These are phyloP conservation scores for Wickerhamomyces bovis DNA, from an alignment of 805 yeast genomes.

Conservation along the genomic window DNA sequence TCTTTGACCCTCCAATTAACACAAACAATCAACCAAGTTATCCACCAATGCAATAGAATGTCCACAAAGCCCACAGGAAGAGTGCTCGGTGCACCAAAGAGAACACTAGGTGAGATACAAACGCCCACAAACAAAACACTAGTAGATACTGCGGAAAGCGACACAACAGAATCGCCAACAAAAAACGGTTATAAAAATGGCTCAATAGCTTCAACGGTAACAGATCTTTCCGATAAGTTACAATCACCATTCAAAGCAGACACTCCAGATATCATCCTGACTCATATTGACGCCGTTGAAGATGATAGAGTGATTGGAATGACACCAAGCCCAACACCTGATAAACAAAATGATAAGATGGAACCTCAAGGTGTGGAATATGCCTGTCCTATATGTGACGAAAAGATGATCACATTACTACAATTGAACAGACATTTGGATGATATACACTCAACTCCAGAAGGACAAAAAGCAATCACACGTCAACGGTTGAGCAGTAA, in stretches of 20 bases:
- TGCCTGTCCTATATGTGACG: constrained; percentile 68
- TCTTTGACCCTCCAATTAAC: background rate
- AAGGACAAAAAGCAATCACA: constrained; percentile 1
- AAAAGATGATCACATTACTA: constrained; percentile 43
- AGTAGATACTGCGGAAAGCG: background rate
- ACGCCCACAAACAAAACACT: background rate
- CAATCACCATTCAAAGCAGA: constrained; percentile 1
- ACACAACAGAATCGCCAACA: background rate
- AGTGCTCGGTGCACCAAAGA: constrained; percentile 1
- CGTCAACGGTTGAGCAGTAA: background rate
- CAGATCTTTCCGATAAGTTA: background rate
- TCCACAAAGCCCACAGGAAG: constrained; percentile 1
- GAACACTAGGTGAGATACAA: background rate
- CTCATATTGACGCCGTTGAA: constrained; percentile 7
- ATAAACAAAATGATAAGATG: constrained; percentile 1
- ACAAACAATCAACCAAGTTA: background rate
- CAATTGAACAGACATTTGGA: constrained; percentile 71
- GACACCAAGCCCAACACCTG: background rate
- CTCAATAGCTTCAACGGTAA: background rate
- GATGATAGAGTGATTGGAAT: background rate
- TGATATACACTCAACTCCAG: constrained; percentile 41
- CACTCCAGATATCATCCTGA: constrained; percentile 10
- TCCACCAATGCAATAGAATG: background rate
- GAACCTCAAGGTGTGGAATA: constrained; percentile 3
- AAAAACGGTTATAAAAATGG: background rate